Conservation (phyloP, 2,329 filamentous ascomycete genomes). For the Trichophyton simii region DNA sequence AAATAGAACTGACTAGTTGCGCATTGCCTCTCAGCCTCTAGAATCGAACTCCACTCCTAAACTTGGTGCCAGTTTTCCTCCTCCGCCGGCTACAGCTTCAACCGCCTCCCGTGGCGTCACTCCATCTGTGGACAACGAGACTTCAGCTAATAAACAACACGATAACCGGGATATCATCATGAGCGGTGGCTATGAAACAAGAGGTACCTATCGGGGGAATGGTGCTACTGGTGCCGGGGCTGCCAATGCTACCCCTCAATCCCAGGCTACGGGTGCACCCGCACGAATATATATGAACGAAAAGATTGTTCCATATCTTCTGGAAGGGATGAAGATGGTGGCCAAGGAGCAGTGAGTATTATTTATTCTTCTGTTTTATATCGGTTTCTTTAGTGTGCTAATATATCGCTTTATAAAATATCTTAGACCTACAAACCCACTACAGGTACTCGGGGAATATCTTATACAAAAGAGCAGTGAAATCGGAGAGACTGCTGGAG, state of each 20-base stretch:
- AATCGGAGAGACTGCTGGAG: slow-evolving; percentile 37
- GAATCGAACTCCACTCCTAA: background rate
- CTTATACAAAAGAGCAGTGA: slow-evolving; percentile 56
- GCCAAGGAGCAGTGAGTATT: slow-evolving; percentile 54
- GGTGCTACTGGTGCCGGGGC: background rate
- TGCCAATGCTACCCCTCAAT: slow-evolving; percentile 17
- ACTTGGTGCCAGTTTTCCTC: background rate
- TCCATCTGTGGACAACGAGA: background rate
- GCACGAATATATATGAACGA: slow-evolving; percentile 59
- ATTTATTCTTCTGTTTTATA: background rate
- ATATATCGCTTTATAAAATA: background rate
- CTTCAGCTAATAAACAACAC: background rate
- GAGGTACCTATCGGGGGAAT: slow-evolving; percentile 1
- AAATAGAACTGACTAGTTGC: background rate
- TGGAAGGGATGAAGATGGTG: slow-evolving; percentile 64
- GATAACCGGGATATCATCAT: slow-evolving; percentile 12
- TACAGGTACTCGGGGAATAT: slow-evolving; percentile 58
- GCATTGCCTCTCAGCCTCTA: background rate
- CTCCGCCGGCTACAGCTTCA: background rate
- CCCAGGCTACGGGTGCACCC: slow-evolving; percentile 53
- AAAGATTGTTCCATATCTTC: slow-evolving; percentile 53
- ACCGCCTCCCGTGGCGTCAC: slow-evolving; percentile 1
- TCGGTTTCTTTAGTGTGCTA: background rate
- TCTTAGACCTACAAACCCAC: slow-evolving; percentile 51
- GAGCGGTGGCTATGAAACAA: slow-evolving; percentile 7